phyloP scores from a whole-genome alignment of 805 yeast species.

The Saturnispora sekii region DNA sequence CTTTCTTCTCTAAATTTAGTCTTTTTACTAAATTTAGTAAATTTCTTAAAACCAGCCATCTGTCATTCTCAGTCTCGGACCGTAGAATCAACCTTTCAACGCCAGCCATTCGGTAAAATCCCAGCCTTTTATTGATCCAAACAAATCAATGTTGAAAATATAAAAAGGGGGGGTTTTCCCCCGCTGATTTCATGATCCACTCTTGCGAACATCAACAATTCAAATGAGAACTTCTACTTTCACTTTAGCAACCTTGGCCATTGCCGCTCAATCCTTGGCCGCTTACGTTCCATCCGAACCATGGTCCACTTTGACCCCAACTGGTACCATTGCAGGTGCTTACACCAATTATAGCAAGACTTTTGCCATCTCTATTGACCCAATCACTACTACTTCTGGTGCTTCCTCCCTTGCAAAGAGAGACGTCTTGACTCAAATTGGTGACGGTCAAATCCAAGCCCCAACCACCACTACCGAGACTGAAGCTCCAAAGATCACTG shows the following conservation, averaged over 20 bases:
- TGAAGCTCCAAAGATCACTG: constrained; percentile 14
- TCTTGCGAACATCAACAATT: not conserved
- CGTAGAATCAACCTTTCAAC: too few relatives aligned
- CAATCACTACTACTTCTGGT: constrained; percentile 28
- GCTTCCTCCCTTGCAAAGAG: constrained; percentile 17
- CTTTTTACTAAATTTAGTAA: not conserved
- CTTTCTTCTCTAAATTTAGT: not conserved
- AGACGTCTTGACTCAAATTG: constrained; percentile 30
- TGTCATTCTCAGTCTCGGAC: not conserved
- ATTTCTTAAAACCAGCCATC: constrained; percentile 3
- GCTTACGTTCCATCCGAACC: constrained; percentile 59
- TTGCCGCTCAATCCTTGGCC: constrained; percentile 40
- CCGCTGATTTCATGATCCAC: not conserved
- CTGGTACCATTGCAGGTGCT: constrained; percentile 41
- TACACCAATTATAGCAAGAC: constrained; percentile 39
- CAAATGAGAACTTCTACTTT: constrained; percentile 14
- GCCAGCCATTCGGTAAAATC: constrained; percentile 4
- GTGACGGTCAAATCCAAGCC: constrained; percentile 55
- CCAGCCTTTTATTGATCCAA: constrained; percentile 5
- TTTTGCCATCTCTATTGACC: constrained; percentile 66
- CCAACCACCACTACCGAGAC: constrained; percentile 31
- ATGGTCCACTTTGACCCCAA: constrained; percentile 65
- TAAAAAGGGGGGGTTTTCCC: constrained; percentile 1
- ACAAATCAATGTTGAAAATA: constrained; percentile 2
- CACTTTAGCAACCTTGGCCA: constrained; percentile 28